Evolutionary conservation across 805 yeast genomes (phyloP).

Genomic region (Hanseniaspora guilliermondii): DNA sequence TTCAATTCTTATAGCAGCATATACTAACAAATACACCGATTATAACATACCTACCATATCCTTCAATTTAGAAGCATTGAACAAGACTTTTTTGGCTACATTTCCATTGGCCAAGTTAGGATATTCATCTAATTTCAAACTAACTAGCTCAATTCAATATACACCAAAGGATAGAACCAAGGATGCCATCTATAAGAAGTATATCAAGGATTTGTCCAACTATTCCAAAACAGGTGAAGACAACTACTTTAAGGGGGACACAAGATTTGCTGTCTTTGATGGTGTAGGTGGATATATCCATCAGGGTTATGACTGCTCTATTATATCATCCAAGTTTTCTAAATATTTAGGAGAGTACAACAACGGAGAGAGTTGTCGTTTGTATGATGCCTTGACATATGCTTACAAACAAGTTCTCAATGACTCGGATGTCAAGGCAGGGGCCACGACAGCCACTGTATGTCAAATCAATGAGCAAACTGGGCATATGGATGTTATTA

Average conservation of each 20-base stretch:
- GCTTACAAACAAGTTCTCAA: conserved; percentile 45
- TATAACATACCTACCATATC: neutral
- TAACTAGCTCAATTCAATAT: conserved; percentile 44
- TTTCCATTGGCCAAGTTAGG: conserved; percentile 13
- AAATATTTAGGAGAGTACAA: conserved; percentile 23
- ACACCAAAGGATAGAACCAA: conserved; percentile 57
- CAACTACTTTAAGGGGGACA: conserved; percentile 45
- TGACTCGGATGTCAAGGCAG: conserved; percentile 61
- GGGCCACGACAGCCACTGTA: conserved; percentile 86
- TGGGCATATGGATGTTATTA: conserved; percentile 50
- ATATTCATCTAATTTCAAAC: conserved; percentile 35
- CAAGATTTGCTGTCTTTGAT: conserved; percentile 63
- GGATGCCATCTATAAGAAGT: conserved; percentile 31
- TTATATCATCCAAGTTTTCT: conserved; percentile 73
- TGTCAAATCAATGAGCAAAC: conserved; percentile 52
- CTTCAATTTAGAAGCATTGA: neutral
- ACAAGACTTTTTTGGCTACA: neutral
- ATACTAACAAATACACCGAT: conserved; percentile 11
- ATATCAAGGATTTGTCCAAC: conserved; percentile 15
- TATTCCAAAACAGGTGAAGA: conserved; percentile 69
- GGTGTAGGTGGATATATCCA: conserved; percentile 98
- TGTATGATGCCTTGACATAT: conserved; percentile 37
- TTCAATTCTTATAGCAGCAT: neutral
- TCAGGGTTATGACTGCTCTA: conserved; percentile 79
- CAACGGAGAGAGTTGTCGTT: conserved; percentile 22